These are phyloP conservation scores for Manihot esculenta DNA, from an alignment of 441 rosid genomes.

Conservation along the genomic window DNA sequence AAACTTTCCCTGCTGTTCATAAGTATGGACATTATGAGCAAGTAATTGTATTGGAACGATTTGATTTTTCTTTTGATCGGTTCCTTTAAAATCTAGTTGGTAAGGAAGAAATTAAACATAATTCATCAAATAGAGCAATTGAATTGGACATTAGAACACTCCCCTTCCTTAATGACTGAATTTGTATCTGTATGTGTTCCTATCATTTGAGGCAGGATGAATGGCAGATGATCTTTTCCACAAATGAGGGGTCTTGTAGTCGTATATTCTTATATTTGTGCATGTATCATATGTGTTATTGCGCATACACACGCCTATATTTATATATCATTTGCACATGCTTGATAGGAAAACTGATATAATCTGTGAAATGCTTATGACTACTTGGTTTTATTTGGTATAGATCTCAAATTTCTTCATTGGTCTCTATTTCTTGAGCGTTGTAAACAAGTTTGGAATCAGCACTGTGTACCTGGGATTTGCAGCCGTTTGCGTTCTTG, in stretches of 20 bases:
- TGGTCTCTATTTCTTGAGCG: conserved; percentile 87
- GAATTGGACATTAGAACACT: background rate
- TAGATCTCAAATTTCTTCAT: conserved; percentile 95
- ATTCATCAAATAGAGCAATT: background rate
- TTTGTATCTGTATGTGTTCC: background rate
- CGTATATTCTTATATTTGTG: background rate
- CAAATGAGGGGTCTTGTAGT: background rate
- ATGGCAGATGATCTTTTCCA: background rate
- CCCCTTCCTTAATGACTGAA: background rate
- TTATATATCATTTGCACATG: background rate
- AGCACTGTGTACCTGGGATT: conserved; percentile 86
- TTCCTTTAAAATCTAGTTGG: background rate
- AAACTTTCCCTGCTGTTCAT: background rate
- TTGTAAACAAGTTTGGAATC: conserved; percentile 87
- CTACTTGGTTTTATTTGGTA: conserved; percentile 15
- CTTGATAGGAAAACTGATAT: background rate
- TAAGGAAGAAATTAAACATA: background rate
- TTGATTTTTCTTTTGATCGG: background rate
- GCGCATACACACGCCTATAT: too few species aligned
- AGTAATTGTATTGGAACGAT: background rate
- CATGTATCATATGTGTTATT: too few species aligned
- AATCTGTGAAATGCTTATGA: background rate
- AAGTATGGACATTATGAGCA: background rate
- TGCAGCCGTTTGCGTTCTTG: conserved; percentile 71
- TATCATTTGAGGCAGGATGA: background rate